Evolutionary conservation across 306 rosid genomes (phyloP), one percentile per base, ranked within the genome.

Genomic region (Aeschynomene evenia): DNA sequence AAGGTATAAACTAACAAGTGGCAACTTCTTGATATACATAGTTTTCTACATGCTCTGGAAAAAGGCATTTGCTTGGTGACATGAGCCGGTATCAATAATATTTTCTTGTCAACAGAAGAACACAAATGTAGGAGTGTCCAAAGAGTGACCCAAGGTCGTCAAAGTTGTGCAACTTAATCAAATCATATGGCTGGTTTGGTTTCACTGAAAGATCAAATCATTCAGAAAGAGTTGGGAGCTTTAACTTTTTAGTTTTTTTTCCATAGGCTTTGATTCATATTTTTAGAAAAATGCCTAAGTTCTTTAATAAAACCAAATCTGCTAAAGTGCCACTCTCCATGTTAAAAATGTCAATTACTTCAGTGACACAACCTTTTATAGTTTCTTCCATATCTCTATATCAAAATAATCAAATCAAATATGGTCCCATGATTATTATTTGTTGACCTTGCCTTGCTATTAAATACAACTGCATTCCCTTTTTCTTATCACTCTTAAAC

Each of bases 101-200:
- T 57, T n/a, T 39, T 18, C 24, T 29, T 22, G 42, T 33, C 19
- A 43, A 60, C 45, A 19, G 66, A 59, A 16, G 37, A 40, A 22
- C 16, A 29, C 45, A 65, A 28, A 24, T 28, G 24, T 10, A 66
- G n/a, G 45, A 52, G 24, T 42, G 64, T 20, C n/a, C 62, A 48
- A 50, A 16, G 67, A 63, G 45, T 67, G 64, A 19, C 59, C 21
- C 13, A 54, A 64, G 51, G 52, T 46, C 22, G 71, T 63, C 33
- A 56, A 77, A 53, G 72, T 18, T 46, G 28, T 63, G 72, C 49
- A 77, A 71, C 39, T 24, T 37, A 63, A 64, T 72, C 51, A 63
- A 77, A 65, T 55, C 40, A 50, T 12, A 33, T 19, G 59, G 52
- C 5, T 12, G 14, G 34, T 58, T 50, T 63, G 63, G 73, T 71